Percentiles rank a stretch among this genome's conserved stretches.
phyloP scores from a whole-genome alignment of 257 asterid genomes.

The Dorcoceras hygrometricum region DNA sequence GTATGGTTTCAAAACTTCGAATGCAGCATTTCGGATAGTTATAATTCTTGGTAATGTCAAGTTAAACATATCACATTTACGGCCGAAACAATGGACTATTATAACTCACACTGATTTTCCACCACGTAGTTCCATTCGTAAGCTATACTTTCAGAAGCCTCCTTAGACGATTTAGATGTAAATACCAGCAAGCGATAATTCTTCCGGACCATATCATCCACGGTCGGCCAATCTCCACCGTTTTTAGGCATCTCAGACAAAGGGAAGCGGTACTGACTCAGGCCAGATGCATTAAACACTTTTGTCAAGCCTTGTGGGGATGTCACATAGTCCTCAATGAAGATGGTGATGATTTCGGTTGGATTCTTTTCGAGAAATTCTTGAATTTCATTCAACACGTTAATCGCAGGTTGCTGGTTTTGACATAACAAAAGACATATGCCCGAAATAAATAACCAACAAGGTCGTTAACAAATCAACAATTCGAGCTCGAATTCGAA shows the following conservation, averaged over 20 bases:
- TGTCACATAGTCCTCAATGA: slow-evolving; percentile 79
- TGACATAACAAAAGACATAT: neutral
- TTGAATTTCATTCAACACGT: slow-evolving; percentile 66
- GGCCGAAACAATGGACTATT: slow-evolving; percentile 16
- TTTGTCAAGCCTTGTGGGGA: slow-evolving; percentile 61
- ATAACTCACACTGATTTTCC: slow-evolving; percentile 76
- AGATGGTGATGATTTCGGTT: slow-evolving; percentile 65
- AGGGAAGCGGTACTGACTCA: slow-evolving; percentile 65
- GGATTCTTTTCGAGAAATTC: slow-evolving; percentile 55
- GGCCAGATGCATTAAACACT: slow-evolving; percentile 74
- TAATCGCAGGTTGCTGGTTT: slow-evolving; percentile 76
- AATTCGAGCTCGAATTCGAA: neutral
- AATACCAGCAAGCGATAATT: slow-evolving; percentile 81
- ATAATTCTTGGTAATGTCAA: no score
- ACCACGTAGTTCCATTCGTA: slow-evolving; percentile 85
- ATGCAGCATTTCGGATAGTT: no score
- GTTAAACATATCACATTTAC: no score
- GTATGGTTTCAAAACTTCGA: no score
- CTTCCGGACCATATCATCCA: slow-evolving; percentile 67
- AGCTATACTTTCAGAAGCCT: slow-evolving; percentile 71
- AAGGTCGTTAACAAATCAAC: neutral
- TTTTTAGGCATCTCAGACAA: slow-evolving; percentile 65
- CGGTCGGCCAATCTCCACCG: slow-evolving; percentile 85
- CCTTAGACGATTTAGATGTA: slow-evolving; percentile 62
- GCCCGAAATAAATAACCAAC: neutral